A percentile compares a stretch with the other conserved stretches of the same genome.
These are phyloP conservation scores for Tetratostichococcus sp. DNA, from an alignment of 139 green algal species.

Conservation along the genomic window DNA sequence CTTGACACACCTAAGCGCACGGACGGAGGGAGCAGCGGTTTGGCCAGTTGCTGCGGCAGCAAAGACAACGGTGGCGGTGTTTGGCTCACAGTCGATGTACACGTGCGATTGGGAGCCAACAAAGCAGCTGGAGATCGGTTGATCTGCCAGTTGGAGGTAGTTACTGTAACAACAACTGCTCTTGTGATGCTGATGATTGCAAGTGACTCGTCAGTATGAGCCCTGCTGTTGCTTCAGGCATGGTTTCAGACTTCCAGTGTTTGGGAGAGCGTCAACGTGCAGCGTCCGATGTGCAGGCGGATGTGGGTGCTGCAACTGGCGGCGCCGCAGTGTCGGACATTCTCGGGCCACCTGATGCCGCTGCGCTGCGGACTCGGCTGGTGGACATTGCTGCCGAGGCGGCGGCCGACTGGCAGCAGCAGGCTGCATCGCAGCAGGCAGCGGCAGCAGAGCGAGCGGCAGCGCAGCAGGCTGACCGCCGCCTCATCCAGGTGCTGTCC, in stretches of 20 bases:
- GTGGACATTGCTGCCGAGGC: background rate
- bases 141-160: background rate
- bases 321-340: background rate
- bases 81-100: conserved; percentile 2
- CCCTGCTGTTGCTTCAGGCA: too few species aligned
- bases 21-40: too few species aligned
- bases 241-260: too few species aligned
- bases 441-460: background rate
- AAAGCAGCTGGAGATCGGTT: conserved; percentile 1
- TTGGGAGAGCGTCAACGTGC: too few species aligned
- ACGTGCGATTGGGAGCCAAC: conserved; percentile 6
- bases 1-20: too few species aligned
- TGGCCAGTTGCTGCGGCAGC: too few species aligned
- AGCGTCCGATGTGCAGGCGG: background rate
- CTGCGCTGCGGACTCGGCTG: background rate
- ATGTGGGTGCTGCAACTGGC: too few species aligned
- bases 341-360: background rate
- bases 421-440: too few species aligned
- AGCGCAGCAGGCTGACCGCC: background rate
- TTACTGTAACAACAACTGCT: too few species aligned
- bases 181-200: too few species aligned
- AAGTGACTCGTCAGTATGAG: too few species aligned
- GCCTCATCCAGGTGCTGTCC: background rate
- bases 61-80: too few species aligned
- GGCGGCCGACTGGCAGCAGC: background rate